These are phyloP conservation scores for Rhodotorula kratochvilovae DNA, from an alignment of 768 basidiomycete species.

Conservation along the genomic window DNA sequence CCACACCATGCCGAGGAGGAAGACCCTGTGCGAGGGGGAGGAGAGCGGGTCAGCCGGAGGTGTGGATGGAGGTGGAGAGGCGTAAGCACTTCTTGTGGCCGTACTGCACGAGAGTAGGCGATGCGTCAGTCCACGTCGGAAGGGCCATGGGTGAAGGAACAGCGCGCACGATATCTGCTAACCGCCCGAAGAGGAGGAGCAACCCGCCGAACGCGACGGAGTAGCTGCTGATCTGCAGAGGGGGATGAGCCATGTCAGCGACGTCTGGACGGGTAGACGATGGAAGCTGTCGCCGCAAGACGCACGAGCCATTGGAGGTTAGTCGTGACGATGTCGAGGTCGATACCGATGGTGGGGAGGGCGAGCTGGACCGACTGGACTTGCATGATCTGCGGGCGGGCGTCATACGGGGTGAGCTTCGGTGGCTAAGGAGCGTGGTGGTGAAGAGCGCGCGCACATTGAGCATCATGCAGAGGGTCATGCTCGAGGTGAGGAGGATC, in stretches of 20 bases:
- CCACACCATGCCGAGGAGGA: constrained; percentile 58
- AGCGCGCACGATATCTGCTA: constrained; percentile 57
- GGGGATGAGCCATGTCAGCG: too few species aligned
- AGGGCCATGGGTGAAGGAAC: neutral
- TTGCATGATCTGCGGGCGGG: neutral
- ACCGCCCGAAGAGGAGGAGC: constrained; percentile 67
- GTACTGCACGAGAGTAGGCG: constrained; percentile 47
- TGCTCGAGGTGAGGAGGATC: neutral
- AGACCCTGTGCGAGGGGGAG: constrained; percentile 48
- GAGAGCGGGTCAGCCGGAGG: neutral
- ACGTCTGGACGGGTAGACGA: too few species aligned
- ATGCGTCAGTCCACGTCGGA: neutral
- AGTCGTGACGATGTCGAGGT: constrained; percentile 9
- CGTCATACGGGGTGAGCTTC: neutral
- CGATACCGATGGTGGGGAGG: neutral
- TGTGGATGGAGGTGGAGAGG: neutral
- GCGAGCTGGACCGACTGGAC: constrained; percentile 5
- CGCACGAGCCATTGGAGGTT: constrained; percentile 22
- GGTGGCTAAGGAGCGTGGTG: neutral
- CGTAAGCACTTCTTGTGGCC: constrained; percentile 57
- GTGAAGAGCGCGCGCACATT: neutral
- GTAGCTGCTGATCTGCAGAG: constrained; percentile 9
- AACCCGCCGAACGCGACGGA: constrained; percentile 46
- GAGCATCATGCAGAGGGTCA: constrained; percentile 22
- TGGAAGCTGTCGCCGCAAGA: too few species aligned